Evolutionary conservation across 2,329 filamentous ascomycete genomes (phyloP), one percentile per base, ranked within the genome.

Genomic region (Fusarium devonianum): DNA sequence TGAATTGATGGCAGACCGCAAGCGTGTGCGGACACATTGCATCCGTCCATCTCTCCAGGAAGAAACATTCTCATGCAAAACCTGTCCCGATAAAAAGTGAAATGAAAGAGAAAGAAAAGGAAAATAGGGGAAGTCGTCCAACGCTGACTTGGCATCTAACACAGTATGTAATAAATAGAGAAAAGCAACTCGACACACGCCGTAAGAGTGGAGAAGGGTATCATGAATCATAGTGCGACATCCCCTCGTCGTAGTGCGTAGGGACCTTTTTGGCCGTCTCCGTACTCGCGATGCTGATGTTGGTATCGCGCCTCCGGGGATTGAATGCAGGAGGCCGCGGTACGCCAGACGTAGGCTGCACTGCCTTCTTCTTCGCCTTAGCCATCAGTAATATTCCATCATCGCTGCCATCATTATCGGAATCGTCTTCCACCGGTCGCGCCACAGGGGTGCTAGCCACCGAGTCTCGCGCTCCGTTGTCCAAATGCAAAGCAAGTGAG

Each of bases 211-310:
- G 56, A 45, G 45, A 43, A 33, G 63, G 62, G 58, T 58, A 62
- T 66, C 55, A 66, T 56, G 47, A 33, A 56, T 66, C 63, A 50
- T 60, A 63, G 32, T 55, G 51, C 19, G 59, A 62, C 56, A 37
- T 53, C 49, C 58, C 54, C 53, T 69, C 67, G 54, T 69, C 71
- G 51, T 69, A 69, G 52, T 72, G 67, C 38, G 74, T 62, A 28
- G 71, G 56, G 13, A 83, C 66, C 66, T 84, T 84, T 71, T 85
- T 86, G 28, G 84, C 84, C 32, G 84, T 87, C 60, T 86, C 84
- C 1, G 81, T 84, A 64, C 83, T 86, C 22, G 78, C 80, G 19
- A 82, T 79, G 57, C 81, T 85, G 2, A 79, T 80, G 58, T 84
- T 83, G 43, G 83, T 86, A 57, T 83, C 81, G 22, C 84, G 77